Percentiles rank a stretch among this genome's conserved stretches.
These are phyloP conservation scores for Fusarium acutatum DNA, from an alignment of 2,329 filamentous ascomycete genomes.

Conservation along the genomic window DNA sequence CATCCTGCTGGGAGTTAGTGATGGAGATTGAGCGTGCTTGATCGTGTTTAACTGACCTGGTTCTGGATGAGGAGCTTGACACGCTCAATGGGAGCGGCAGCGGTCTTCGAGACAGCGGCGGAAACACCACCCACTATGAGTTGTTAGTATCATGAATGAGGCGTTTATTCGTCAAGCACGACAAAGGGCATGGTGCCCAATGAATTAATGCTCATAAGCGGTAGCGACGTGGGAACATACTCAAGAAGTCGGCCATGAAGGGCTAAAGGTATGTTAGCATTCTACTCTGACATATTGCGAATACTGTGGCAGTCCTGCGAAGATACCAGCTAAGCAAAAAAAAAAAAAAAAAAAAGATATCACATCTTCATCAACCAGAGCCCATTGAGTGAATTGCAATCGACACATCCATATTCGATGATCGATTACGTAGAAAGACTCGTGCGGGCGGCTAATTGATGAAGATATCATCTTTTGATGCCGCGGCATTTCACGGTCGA, in stretches of 20 bases:
- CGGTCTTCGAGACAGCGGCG: conserved; percentile 99
- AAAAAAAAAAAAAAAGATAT: conserved; percentile 5
- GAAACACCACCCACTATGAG: conserved; percentile 97
- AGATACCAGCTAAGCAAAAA: conserved; percentile 8
- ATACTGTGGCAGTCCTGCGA: neutral
- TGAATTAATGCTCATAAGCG: conserved; percentile 10
- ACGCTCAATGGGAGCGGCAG: conserved; percentile 99
- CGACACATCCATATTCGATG: neutral
- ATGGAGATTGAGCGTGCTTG: neutral
- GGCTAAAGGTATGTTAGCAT: conserved; percentile 62
- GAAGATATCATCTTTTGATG: conserved; percentile 31
- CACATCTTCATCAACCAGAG: neutral
- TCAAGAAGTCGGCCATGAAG: conserved; percentile 98
- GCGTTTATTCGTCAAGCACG: conserved; percentile 3
- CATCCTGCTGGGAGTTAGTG: conserved; percentile 75
- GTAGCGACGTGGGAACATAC: conserved; percentile 68
- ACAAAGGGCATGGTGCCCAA: neutral
- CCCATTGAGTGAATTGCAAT: neutral
- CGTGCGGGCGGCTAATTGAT: conserved; percentile 1
- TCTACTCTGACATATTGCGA: neutral
- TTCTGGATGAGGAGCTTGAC: conserved; percentile 99
- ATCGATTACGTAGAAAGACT: conserved; percentile 26
- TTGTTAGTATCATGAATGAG: conserved; percentile 21
- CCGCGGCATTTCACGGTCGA: conserved; percentile 43
- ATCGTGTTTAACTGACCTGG: conserved; percentile 75